Evolutionary conservation across 1,139 yeast species (phyloP).

Genomic region (Hansenula lynferdii): DNA sequence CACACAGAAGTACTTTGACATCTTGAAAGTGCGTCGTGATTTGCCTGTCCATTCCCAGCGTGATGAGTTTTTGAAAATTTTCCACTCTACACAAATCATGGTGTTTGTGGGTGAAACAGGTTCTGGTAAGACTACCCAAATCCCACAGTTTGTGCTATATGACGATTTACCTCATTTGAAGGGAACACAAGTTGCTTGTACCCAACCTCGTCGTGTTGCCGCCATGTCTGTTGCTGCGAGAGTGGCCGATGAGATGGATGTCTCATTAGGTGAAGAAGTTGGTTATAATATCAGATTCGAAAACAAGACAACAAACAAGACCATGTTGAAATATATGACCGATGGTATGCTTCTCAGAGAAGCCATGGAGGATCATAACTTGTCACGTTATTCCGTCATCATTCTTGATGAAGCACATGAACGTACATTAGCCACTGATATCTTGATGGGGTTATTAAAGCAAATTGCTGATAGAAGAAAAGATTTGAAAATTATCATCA

Average conservation of each 20-base stretch:
- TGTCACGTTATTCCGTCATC: slow-evolving; percentile 78
- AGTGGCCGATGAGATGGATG: slow-evolving; percentile 97
- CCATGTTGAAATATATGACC: slow-evolving; percentile 92
- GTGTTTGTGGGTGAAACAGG: slow-evolving; percentile 99
- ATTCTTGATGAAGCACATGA: slow-evolving; percentile 98
- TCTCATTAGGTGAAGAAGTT: slow-evolving; percentile 82
- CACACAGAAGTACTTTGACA: slow-evolving; percentile 65
- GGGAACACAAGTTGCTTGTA: slow-evolving; percentile 87
- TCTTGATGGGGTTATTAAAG: slow-evolving; percentile 90
- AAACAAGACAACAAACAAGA: slow-evolving; percentile 73
- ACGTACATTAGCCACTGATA: slow-evolving; percentile 94
- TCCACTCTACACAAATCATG: slow-evolving; percentile 89
- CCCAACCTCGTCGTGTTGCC: slow-evolving; percentile 97
- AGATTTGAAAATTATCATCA: slow-evolving; percentile 85
- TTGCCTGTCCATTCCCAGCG: slow-evolving; percentile 95
- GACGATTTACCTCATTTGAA: slow-evolving; percentile 85
- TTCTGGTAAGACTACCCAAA: slow-evolving; percentile 96
- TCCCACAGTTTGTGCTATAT: slow-evolving; percentile 90
- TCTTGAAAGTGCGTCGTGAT: slow-evolving; percentile 72
- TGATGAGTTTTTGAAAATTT: slow-evolving; percentile 76
- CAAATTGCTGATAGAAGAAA: slow-evolving; percentile 76
- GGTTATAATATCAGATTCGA: slow-evolving; percentile 95
- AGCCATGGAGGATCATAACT: slow-evolving; percentile 93
- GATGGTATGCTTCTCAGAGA: slow-evolving; percentile 98
- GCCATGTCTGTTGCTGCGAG: slow-evolving; percentile 97